Conservation (phyloP, 306 rosid genomes). For the Cicer cuneatum region DNA sequence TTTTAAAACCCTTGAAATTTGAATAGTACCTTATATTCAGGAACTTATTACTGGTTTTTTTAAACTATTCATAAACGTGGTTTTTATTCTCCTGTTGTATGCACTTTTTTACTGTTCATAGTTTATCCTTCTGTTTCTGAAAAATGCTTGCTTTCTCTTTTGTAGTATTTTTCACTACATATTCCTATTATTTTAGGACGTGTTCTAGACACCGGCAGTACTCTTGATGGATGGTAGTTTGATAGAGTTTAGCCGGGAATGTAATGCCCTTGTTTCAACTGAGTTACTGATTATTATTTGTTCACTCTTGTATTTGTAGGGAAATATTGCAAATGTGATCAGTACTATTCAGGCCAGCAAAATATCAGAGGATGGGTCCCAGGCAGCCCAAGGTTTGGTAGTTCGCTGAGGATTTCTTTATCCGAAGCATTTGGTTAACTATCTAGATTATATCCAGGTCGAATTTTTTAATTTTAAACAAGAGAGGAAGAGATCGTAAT, state of each 20-base stretch:
- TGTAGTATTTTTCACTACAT: not conserved
- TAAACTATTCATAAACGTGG: not conserved
- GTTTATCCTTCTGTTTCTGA: not conserved
- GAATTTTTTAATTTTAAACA: not conserved
- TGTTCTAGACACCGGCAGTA: not conserved
- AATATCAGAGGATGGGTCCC: conserved; percentile 72
- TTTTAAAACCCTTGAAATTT: conserved; percentile 20
- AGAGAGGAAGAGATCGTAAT: conserved; percentile 13
- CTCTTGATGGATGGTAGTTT: not conserved
- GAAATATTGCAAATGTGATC: conserved; percentile 74
- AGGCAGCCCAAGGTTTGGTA: conserved; percentile 69
- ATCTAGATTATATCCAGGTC: conserved; percentile 23
- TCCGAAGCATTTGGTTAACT: conserved; percentile 32
- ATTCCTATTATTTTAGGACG: not conserved
- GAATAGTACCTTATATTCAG: not conserved
- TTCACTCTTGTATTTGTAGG: conserved; percentile 52
- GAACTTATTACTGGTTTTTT: not conserved
- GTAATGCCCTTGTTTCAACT: not conserved
- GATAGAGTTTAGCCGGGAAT: not conserved
- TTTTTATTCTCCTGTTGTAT: not conserved
- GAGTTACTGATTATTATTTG: not conserved
- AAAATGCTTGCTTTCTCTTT: not conserved
- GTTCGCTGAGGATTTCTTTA: conserved; percentile 58
- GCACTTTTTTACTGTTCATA: not conserved
- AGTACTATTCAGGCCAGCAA: conserved; percentile 80